These are phyloP conservation scores for Drechslerella stenobrocha DNA, from an alignment of 2,329 filamentous ascomycete genomes.

Conservation along the genomic window DNA sequence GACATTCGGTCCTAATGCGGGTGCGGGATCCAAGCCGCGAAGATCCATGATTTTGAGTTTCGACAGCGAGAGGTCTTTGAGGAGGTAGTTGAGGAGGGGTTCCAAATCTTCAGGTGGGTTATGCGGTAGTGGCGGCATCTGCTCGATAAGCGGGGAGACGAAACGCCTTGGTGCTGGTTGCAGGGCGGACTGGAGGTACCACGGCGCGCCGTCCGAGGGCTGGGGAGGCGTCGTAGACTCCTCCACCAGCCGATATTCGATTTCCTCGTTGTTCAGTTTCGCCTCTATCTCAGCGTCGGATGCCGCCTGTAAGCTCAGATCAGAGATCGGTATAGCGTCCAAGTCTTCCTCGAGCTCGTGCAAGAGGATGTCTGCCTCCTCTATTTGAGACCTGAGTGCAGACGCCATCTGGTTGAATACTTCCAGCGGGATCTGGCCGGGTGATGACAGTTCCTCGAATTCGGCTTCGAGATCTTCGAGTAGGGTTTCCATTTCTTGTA, in stretches of 20 bases:
- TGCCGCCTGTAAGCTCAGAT: too few relatives aligned
- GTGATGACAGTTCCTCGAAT: not conserved
- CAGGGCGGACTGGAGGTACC: conserved; percentile 75
- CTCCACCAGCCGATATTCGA: conserved; percentile 40
- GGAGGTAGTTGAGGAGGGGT: conserved; percentile 74
- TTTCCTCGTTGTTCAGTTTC: conserved; percentile 14
- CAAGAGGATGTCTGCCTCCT: not conserved
- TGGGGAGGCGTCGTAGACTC: conserved; percentile 15
- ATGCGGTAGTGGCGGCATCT: conserved; percentile 59
- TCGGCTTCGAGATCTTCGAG: not conserved
- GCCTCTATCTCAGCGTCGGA: too few relatives aligned
- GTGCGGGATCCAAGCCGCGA: conserved; percentile 78
- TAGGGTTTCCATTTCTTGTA: not conserved
- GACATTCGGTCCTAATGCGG: conserved; percentile 82
- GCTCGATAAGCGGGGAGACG: conserved; percentile 60
- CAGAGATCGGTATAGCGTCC: not conserved
- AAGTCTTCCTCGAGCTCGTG: not conserved
- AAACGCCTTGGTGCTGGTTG: conserved; percentile 59
- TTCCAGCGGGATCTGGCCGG: too few relatives aligned
- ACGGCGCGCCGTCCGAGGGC: conserved; percentile 61
- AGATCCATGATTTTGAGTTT: conserved; percentile 79
- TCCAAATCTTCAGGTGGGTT: conserved; percentile 72
- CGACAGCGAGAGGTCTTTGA: conserved; percentile 83
- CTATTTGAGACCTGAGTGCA: not conserved
- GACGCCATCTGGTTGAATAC: not conserved